These are phyloP conservation scores for Polygonum aviculare DNA, from an alignment of 148 eudicot species.

Conservation along the genomic window DNA sequence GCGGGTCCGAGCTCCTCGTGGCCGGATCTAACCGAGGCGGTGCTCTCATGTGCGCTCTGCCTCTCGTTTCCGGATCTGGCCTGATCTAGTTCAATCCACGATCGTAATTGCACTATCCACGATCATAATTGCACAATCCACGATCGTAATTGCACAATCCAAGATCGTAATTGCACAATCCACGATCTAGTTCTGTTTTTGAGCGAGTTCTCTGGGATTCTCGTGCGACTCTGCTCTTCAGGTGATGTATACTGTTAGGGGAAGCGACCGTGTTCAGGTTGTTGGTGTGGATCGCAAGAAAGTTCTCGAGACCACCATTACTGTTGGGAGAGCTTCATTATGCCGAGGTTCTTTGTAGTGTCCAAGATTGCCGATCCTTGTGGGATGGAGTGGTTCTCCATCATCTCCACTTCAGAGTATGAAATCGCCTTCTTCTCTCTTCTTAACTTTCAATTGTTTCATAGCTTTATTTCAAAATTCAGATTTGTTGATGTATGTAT, in stretches of 20 bases:
- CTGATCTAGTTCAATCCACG: no score
- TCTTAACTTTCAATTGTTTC: neutral
- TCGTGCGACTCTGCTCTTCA: constrained; percentile 84
- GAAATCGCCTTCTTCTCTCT: constrained; percentile 10
- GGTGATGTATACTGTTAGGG: constrained; percentile 69
- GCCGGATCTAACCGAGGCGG: no score
- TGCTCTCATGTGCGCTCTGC: no score
- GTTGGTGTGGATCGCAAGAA: constrained; percentile 79
- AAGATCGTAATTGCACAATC: no score
- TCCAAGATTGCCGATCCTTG: constrained; percentile 63
- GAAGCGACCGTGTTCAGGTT: constrained; percentile 79
- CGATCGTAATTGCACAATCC: no score
- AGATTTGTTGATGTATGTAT: neutral
- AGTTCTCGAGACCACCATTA: constrained; percentile 52
- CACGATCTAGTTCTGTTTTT: no score
- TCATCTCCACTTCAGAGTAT: constrained; percentile 78
- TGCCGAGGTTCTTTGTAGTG: constrained; percentile 80
- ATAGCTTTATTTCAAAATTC: neutral
- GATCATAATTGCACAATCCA: no score
- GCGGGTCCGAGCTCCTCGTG: no score
- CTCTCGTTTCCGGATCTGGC: no score
- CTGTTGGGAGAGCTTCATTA: constrained; percentile 73
- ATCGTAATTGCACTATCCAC: no score
- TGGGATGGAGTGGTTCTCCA: constrained; percentile 96
- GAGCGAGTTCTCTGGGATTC: no score